Percentiles rank a stretch among this genome's conserved stretches.
Evolutionary conservation across 2,329 filamentous ascomycete species (phyloP).

Genomic region (Xylariaceae sp.): DNA sequence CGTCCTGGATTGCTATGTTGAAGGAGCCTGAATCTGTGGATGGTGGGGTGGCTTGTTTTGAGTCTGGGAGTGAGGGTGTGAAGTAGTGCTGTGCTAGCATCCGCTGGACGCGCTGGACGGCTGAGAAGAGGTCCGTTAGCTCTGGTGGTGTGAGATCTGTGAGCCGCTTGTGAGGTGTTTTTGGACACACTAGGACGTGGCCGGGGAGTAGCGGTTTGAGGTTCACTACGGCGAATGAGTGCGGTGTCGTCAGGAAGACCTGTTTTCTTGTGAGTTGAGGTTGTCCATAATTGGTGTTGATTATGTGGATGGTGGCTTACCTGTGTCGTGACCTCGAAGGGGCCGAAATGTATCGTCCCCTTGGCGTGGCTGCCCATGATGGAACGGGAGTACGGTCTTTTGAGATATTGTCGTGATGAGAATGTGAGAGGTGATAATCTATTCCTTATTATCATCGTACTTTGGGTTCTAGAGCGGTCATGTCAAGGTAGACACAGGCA

Average conservation of each 20-base stretch:
- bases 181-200: slow-evolving; percentile 86
- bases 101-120: slow-evolving; percentile 75
- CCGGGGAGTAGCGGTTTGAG: slow-evolving; percentile 91
- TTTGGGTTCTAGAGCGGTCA: too few species aligned
- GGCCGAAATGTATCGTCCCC: slow-evolving; percentile 61
- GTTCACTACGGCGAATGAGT: slow-evolving; percentile 88
- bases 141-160: slow-evolving; percentile 69
- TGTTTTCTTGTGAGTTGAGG: slow-evolving; percentile 34
- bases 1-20: slow-evolving; percentile 95
- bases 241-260: slow-evolving; percentile 80
- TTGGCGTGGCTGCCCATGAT: background rate
- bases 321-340: slow-evolving; percentile 72
- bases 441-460: too few species aligned
- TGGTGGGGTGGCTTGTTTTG: background rate
- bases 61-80: slow-evolving; percentile 9
- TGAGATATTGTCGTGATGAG: too few species aligned
- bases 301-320: slow-evolving; percentile 39
- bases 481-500: too few species aligned
- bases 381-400: too few species aligned
- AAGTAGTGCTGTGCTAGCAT: slow-evolving; percentile 65
- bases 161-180: slow-evolving; percentile 64
- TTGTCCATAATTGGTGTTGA: background rate
- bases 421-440: too few species aligned
- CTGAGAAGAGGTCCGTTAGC: slow-evolving; percentile 77
- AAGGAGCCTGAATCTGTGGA: slow-evolving; percentile 56